phyloP scores from a whole-genome alignment of 2,329 filamentous ascomycete genomes.

The Dothidotthia symphoricarpi region DNA sequence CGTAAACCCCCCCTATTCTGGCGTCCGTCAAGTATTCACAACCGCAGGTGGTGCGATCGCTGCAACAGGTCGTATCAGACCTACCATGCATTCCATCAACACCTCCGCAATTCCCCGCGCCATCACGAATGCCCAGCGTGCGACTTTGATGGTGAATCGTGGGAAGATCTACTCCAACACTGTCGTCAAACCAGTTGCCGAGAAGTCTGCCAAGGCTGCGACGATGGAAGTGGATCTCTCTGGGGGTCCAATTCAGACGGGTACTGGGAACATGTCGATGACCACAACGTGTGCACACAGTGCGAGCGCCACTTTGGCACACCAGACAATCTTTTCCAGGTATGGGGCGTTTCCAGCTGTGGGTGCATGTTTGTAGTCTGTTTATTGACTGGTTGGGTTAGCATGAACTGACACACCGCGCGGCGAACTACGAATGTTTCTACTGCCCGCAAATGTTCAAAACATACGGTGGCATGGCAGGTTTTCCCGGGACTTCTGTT shows the following conservation, averaged over 20 bases:
- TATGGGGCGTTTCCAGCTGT: not conserved
- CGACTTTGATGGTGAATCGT: constrained; percentile 6
- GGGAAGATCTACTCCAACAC: constrained; percentile 7
- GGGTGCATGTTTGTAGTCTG: too few relatives aligned
- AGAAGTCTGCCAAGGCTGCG: constrained; percentile 8
- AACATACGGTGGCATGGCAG: constrained; percentile 19
- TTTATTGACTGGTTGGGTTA: not conserved
- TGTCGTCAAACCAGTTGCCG: constrained; percentile 3
- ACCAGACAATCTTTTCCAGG: constrained; percentile 5
- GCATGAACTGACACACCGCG: constrained; percentile 5
- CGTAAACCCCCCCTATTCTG: too few relatives aligned
- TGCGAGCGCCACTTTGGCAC: constrained; percentile 7
- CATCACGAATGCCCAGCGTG: constrained; percentile 8
- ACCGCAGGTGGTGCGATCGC: too few relatives aligned
- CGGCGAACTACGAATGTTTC: constrained; percentile 8
- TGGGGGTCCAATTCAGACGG: not conserved
- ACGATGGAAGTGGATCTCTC: constrained; percentile 1
- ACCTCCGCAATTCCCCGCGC: constrained; percentile 2
- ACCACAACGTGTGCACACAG: constrained; percentile 4
- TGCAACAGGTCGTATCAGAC: too few relatives aligned
- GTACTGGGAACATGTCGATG: constrained; percentile 6
- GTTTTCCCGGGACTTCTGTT: not conserved
- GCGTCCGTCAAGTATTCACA: too few relatives aligned
- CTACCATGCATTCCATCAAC: too few relatives aligned
- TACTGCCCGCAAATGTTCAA: constrained; percentile 11